A percentile compares a stretch with the other conserved stretches of the same genome.
Conservation (phyloP, 2,329 filamentous ascomycete species). For the Colletotrichum agaves region DNA sequence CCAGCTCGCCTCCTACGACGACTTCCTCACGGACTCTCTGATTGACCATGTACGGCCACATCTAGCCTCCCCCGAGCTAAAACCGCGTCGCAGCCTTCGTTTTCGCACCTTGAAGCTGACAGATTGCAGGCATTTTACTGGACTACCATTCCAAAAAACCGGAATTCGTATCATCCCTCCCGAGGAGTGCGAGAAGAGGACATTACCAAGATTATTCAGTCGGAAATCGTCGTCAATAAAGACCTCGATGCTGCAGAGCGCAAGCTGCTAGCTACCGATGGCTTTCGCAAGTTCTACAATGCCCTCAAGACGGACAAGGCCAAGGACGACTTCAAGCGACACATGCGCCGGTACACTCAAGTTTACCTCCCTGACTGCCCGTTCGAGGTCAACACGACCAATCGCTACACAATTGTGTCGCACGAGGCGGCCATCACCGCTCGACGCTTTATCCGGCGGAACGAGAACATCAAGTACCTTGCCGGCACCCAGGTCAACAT, state of each 20-base stretch:
- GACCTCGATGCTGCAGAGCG: slow-evolving; percentile 77
- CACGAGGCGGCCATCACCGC: slow-evolving; percentile 91
- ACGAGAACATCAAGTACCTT: slow-evolving; percentile 90
- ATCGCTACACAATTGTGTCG: slow-evolving; percentile 91
- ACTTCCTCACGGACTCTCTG: slow-evolving; percentile 93
- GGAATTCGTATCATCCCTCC: slow-evolving; percentile 84
- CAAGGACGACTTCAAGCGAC: slow-evolving; percentile 83
- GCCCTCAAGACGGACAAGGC: slow-evolving; percentile 79
- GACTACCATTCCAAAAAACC: slow-evolving; percentile 95
- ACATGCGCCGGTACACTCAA: slow-evolving; percentile 89
- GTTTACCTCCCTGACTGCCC: slow-evolving; percentile 95
- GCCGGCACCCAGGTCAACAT: slow-evolving; percentile 92
- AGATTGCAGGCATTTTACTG: slow-evolving; percentile 85
- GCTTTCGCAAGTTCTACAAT: slow-evolving; percentile 76
- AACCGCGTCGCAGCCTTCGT: not conserved
- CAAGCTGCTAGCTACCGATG: slow-evolving; percentile 76
- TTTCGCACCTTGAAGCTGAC: slow-evolving; percentile 39
- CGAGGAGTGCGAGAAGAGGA: slow-evolving; percentile 78
- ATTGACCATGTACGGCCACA: slow-evolving; percentile 84
- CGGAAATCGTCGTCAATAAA: slow-evolving; percentile 78
- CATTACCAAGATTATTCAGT: slow-evolving; percentile 69
- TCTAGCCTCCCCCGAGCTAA: not conserved
- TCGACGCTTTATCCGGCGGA: slow-evolving; percentile 79
- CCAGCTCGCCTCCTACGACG: slow-evolving; percentile 92
- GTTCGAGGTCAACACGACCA: slow-evolving; percentile 91